Evolutionary conservation across 345 rosid species (phyloP).

Genomic region (Rhodomyrtus tomentosa): DNA sequence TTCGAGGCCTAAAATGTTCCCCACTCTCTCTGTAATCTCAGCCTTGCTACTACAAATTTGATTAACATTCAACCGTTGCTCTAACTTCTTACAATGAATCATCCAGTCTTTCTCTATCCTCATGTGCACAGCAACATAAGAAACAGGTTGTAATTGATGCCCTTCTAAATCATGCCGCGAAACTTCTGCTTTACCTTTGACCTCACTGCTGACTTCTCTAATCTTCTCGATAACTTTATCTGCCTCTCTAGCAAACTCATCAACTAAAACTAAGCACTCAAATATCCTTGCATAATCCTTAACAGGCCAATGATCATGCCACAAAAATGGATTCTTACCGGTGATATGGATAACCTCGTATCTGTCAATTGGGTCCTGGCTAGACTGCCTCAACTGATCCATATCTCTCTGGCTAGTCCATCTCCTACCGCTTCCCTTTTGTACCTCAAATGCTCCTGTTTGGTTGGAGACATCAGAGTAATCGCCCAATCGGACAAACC

Average conservation of each 20-base stretch:
- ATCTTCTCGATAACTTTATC: constrained; percentile 66
- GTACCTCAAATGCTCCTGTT: constrained; percentile 30
- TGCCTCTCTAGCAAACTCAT: constrained; percentile 65
- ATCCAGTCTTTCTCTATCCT: constrained; percentile 97
- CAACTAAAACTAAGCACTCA: constrained; percentile 73
- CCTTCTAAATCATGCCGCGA: neutral
- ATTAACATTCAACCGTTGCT: constrained; percentile 43
- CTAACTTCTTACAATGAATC: constrained; percentile 93
- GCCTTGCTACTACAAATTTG: constrained; percentile 86
- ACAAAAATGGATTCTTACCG: constrained; percentile 86
- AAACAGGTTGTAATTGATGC: neutral
- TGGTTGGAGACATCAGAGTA: constrained; percentile 44
- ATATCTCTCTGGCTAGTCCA: constrained; percentile 79
- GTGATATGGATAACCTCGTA: constrained; percentile 54
- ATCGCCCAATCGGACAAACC: constrained; percentile 62
- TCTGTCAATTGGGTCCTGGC: constrained; percentile 28
- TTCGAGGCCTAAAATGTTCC: constrained; percentile 38
- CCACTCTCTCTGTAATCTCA: constrained; percentile 67
- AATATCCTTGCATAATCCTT: constrained; percentile 76
- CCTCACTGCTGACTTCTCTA: constrained; percentile 41
- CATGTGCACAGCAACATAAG: constrained; percentile 90
- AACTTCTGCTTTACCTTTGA: constrained; percentile 9
- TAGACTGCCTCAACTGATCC: constrained; percentile 46
- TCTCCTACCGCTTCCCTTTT: constrained; percentile 94
- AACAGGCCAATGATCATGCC: constrained; percentile 99